Evolutionary conservation across 306 rosid genomes (phyloP).

Genomic region (Cajanus cajan): DNA sequence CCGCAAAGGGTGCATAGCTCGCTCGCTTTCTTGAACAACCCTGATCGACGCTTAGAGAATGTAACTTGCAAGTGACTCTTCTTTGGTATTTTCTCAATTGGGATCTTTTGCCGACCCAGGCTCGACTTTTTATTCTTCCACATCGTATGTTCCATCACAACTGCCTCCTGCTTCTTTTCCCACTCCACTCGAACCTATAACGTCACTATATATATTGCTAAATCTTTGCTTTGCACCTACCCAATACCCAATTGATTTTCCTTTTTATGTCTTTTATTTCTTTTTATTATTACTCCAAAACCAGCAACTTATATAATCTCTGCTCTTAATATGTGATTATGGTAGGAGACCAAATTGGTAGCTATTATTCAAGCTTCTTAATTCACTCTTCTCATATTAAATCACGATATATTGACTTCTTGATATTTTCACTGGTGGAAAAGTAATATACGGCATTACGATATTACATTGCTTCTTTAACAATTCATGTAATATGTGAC

Average conservation of each 20-base stretch:
- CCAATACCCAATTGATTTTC: constrained; percentile 29
- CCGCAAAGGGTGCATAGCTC: constrained; percentile 78
- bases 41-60: constrained; percentile 66
- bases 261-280: constrained; percentile 38
- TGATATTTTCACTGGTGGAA: background rate
- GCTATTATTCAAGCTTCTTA: constrained; percentile 25
- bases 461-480: no score
- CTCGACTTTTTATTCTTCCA: constrained; percentile 39
- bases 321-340: constrained; percentile 25
- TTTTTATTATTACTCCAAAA: constrained; percentile 34
- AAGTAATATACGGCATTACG: no score
- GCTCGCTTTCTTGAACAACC: constrained; percentile 71
- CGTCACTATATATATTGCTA: constrained; percentile 39
- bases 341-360: constrained; percentile 9
- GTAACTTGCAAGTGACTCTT: constrained; percentile 63
- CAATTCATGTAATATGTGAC: no score
- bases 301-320: constrained; percentile 43
- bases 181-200: no score
- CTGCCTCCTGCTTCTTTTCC: background rate
- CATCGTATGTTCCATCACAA: no score
- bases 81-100: constrained; percentile 57
- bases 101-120: constrained; percentile 60
- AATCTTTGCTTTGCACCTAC: constrained; percentile 30
- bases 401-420: constrained; percentile 2
- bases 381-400: constrained; percentile 1